These are phyloP conservation scores for Penicillium malachiteum DNA, from an alignment of 495 filamentous ascomycete genomes.

Conservation along the genomic window DNA sequence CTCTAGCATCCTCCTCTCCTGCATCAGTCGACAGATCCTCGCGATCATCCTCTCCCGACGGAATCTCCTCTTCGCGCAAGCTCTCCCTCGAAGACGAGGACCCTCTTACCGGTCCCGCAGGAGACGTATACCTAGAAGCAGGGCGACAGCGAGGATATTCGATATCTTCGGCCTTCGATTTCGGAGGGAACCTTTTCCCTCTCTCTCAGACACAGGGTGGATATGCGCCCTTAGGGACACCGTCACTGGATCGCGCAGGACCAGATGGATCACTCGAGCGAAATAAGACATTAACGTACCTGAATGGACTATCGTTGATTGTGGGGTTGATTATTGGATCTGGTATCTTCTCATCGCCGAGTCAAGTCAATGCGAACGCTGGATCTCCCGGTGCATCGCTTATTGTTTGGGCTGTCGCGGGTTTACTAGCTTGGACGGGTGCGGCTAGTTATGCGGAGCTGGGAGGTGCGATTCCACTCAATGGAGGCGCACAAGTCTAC, in stretches of 20 bases:
- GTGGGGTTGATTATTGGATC: conserved; percentile 95
- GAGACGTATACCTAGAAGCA: conserved; percentile 41
- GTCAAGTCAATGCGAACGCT: conserved; percentile 88
- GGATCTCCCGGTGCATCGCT: conserved; percentile 90
- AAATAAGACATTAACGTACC: conserved; percentile 90
- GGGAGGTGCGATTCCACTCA: conserved; percentile 91
- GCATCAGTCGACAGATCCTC: conserved; percentile 56
- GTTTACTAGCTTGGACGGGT: conserved; percentile 91
- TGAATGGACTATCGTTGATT: conserved; percentile 89
- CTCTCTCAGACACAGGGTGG: conserved; percentile 79
- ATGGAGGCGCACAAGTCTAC: conserved; percentile 92
- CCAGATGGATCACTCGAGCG: conserved; percentile 73
- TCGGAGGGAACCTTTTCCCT: conserved; percentile 85
- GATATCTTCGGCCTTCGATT: conserved; percentile 90
- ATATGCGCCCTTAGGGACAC: conserved; percentile 79
- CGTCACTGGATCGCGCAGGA: conserved; percentile 53
- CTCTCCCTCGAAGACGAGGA: conserved; percentile 87
- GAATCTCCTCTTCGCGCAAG: conserved; percentile 86
- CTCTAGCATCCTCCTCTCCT: conserved; percentile 74
- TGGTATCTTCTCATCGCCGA: conserved; percentile 93
- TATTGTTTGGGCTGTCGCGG: conserved; percentile 87
- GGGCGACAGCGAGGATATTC: conserved; percentile 65
- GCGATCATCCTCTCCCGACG: conserved; percentile 74
- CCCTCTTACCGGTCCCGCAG: conserved; percentile 62
- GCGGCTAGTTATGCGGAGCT: conserved; percentile 95